Evolutionary conservation across 495 filamentous ascomycete genomes (phyloP).

Genomic region (Pseudoneurospora amorphoporcata): DNA sequence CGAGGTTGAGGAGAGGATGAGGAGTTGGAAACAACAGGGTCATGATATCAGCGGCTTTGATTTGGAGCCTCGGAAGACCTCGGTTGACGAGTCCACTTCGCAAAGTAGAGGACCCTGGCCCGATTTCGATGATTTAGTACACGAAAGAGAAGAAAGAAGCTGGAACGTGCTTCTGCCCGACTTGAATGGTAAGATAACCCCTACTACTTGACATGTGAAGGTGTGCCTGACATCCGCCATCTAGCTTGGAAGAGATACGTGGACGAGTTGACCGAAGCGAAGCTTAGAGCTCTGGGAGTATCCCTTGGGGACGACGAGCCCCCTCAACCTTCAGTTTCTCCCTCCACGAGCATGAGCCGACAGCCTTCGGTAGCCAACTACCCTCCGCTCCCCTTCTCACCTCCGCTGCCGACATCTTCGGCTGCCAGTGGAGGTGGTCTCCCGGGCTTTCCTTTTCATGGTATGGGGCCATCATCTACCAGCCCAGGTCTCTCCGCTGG

Average conservation of each 20-base stretch:
- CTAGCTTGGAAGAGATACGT: slow-evolving; percentile 79
- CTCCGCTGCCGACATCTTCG: slow-evolving; percentile 55
- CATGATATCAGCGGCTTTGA: slow-evolving; percentile 69
- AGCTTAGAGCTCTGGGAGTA: slow-evolving; percentile 82
- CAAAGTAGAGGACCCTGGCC: slow-evolving; percentile 71
- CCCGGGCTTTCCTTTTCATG: slow-evolving; percentile 50
- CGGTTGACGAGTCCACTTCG: slow-evolving; percentile 7
- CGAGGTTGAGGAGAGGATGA: slow-evolving; percentile 56
- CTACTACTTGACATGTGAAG: neutral
- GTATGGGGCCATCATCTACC: slow-evolving; percentile 24
- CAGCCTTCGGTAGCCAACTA: slow-evolving; percentile 51
- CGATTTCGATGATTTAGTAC: slow-evolving; percentile 45
- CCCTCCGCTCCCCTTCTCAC: slow-evolving; percentile 59
- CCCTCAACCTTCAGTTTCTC: slow-evolving; percentile 41
- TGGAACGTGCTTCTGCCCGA: slow-evolving; percentile 69
- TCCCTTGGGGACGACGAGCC: slow-evolving; percentile 63
- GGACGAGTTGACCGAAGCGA: slow-evolving; percentile 71
- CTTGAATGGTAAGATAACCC: slow-evolving; percentile 33
- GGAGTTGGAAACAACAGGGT: slow-evolving; percentile 61
- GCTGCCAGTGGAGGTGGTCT: slow-evolving; percentile 50
- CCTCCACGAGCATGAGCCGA: slow-evolving; percentile 43
- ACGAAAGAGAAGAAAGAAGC: slow-evolving; percentile 40
- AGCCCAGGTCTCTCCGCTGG: slow-evolving; percentile 44
- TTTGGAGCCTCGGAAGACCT: slow-evolving; percentile 29
- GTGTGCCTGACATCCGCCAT: slow-evolving; percentile 12